Base-by-base conservation (phyloP, 805 yeast species). In the Kodamaea laetipori region DNA sequence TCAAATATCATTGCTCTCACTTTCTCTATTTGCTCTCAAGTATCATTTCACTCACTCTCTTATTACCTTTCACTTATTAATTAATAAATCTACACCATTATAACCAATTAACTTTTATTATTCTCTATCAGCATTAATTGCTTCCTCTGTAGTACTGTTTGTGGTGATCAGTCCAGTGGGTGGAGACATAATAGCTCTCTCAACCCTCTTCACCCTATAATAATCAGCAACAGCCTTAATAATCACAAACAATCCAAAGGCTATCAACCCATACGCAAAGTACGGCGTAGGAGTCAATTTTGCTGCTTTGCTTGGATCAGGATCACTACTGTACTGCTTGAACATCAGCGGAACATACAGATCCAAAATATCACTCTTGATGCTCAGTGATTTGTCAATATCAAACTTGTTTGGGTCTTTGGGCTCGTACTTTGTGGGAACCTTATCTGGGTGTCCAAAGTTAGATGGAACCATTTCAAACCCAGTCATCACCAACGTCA, bases 121-220 rank as follows among this genome's bases (percentile, higher is more conserved):
- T 30, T 30, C 34, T 17, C 17, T 30, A 10, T 30, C 18, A 3
- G 34, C 34, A 18, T 40, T 24, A 4, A 41, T 8, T 3, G 13
- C 13, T 24, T 41, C 44, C 19, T 47, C 50, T 6, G 53, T 47
- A 7, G 40, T 41, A 15, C 49, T 43, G 2, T 13, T 39, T 3
- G 43, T 40, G n/a, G 39, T 34, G 13, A 26, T 26, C 15, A 28
- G 13, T 4, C 34, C 43, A 8, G 25, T 28, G 10, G 73, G 73
- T 12, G 81, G 78, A 15, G 72, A 66, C 50, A 80, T 60, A 21
- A 87, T 83, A 16, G 70, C 75, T 45, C 66, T 68, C 60, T 90
- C 97, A 80, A 82, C 82, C 55, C 77, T 78, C 58, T 84, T 81
- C n/a, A 92, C 94, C 49, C 81, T 73, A 50, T 74, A 73, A 60